phyloP scores from a whole-genome alignment of 2,329 filamentous ascomycete species.

The Beauveria varroae region DNA sequence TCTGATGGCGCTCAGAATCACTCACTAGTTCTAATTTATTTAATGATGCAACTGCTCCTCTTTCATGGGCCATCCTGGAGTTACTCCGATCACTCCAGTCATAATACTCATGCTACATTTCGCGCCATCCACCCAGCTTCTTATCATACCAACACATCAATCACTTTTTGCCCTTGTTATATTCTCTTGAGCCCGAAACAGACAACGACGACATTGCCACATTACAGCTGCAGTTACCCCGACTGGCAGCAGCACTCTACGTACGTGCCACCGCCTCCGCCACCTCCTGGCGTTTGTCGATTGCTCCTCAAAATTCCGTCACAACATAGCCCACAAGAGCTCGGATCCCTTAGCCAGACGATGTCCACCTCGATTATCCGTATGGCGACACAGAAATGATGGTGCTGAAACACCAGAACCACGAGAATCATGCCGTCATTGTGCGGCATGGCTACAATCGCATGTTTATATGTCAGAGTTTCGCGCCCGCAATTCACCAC shows the following conservation, averaged over 20 bases:
- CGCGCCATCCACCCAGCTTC: background rate
- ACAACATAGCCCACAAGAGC: background rate
- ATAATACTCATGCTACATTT: no score
- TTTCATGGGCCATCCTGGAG: background rate
- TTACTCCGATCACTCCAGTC: background rate
- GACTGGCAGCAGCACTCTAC: background rate
- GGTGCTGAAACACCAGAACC: background rate
- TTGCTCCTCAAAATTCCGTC: background rate
- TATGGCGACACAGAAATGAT: background rate
- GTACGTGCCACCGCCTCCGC: background rate
- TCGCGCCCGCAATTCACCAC: background rate
- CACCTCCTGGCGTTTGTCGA: background rate
- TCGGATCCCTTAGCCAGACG: background rate
- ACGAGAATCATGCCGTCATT: background rate
- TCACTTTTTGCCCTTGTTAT: background rate
- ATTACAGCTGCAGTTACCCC: background rate
- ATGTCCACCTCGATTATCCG: background rate
- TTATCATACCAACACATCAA: no score
- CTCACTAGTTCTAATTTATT: background rate
- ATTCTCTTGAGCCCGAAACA: no score
- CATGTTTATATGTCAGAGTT: background rate
- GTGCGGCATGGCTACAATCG: background rate
- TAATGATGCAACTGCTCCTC: background rate
- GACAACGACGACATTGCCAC: background rate
- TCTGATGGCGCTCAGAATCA: background rate